These are phyloP conservation scores for Sugiyamaella sp. DNA, from an alignment of 1,139 yeast genomes.

Conservation along the genomic window DNA sequence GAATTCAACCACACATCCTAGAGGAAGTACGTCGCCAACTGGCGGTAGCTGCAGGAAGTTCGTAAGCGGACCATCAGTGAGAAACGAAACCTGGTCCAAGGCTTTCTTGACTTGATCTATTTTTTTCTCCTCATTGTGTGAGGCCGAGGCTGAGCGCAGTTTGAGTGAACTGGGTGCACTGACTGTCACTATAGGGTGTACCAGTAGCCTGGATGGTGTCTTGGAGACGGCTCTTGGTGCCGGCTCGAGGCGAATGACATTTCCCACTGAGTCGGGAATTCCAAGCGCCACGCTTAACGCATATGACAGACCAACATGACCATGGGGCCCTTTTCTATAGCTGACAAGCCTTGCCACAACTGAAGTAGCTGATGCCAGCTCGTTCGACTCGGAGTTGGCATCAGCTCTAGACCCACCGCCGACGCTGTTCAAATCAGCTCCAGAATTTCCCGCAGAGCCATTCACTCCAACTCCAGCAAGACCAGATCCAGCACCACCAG, in stretches of 20 bases:
- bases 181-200: conserved; percentile 63
- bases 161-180: conserved; percentile 40
- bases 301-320: conserved; percentile 59
- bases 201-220: conserved; percentile 47
- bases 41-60: conserved; percentile 47
- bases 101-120: conserved; percentile 13
- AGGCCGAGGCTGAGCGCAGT: conserved; percentile 35
- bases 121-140: conserved; percentile 17
- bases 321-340: conserved; percentile 45
- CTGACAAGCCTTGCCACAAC: conserved; percentile 59
- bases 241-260: conserved; percentile 56
- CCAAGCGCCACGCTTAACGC: conserved; percentile 63
- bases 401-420: too few relatives aligned
- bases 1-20: conserved; percentile 65
- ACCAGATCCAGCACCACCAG: too few relatives aligned
- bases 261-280: conserved; percentile 52
- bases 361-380: conserved; percentile 42
- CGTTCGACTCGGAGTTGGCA: too few relatives aligned
- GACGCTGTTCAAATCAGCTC: too few relatives aligned
- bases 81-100: not conserved
- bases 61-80: conserved; percentile 31
- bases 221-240: conserved; percentile 46
- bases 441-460: too few relatives aligned
- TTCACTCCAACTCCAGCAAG: too few relatives aligned
- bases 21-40: conserved; percentile 51